These are phyloP conservation scores for Dalbergia oliveri DNA, from an alignment of 306 rosid genomes.

Conservation along the genomic window DNA sequence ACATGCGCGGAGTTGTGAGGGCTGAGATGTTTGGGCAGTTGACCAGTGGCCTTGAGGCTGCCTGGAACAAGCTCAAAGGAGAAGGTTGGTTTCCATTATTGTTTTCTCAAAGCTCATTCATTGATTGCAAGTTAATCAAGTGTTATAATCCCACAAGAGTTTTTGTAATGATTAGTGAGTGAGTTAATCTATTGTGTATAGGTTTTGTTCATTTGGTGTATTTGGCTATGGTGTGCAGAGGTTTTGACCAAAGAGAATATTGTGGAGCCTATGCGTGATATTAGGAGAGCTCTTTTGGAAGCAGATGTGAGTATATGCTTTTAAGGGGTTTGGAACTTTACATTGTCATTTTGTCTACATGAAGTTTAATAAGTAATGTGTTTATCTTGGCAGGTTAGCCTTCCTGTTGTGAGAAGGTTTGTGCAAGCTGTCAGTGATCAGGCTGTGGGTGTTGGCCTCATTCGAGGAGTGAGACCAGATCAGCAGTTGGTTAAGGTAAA, in stretches of 20 bases:
- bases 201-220: background rate
- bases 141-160: background rate
- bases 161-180: background rate
- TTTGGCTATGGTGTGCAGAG: conserved; percentile 63
- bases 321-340: conserved; percentile 28
- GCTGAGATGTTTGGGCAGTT: conserved; percentile 99
- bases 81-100: conserved; percentile 62
- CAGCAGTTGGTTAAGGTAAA: conserved; percentile 95
- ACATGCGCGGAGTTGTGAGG: conserved; percentile 67
- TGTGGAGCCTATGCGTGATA: conserved; percentile 97
- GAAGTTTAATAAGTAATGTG: conserved; percentile 5
- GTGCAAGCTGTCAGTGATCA: conserved; percentile 90
- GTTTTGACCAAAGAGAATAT: conserved; percentile 94
- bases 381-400: conserved; percentile 83
- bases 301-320: conserved; percentile 79
- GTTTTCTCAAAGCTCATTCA: background rate
- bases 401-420: conserved; percentile 98
- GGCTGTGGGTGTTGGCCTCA: conserved; percentile 92
- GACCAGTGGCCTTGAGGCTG: conserved; percentile 89
- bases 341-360: background rate
- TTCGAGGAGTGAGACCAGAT: conserved; percentile 91
- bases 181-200: background rate
- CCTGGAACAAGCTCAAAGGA: conserved; percentile 98
- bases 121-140: background rate
- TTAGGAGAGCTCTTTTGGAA: conserved; percentile 96